phyloP scores from a whole-genome alignment of 495 filamentous ascomycete genomes.

The Neurospora sp. region DNA sequence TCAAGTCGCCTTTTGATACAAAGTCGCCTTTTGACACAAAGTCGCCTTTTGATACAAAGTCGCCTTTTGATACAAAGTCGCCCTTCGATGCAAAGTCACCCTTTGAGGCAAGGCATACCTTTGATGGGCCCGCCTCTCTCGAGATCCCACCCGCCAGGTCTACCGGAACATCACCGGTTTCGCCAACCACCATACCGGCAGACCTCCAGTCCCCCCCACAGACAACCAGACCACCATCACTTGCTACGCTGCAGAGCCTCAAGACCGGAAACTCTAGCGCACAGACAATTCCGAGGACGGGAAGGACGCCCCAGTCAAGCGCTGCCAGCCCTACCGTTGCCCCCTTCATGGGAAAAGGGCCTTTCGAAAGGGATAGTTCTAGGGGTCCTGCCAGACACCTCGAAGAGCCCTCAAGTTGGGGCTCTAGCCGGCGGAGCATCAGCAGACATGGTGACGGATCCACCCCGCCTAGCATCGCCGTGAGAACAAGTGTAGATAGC shows the following conservation, averaged over 20 bases:
- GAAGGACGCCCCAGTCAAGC: conserved; percentile 22
- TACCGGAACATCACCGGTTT: neutral
- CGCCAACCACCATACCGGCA: conserved; percentile 15
- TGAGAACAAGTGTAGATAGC: conserved; percentile 28
- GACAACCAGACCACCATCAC: conserved; percentile 46
- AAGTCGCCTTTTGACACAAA: neutral
- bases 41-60: neutral
- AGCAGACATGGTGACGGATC: conserved; percentile 25
- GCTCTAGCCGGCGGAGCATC: conserved; percentile 23
- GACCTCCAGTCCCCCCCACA: conserved; percentile 32
- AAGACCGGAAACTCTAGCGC: conserved; percentile 42
- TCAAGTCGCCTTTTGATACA: conserved; percentile 21
- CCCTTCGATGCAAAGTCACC: neutral
- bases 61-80: neutral
- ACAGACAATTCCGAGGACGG: conserved; percentile 39
- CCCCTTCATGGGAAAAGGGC: conserved; percentile 46
- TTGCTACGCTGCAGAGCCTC: conserved; percentile 41
- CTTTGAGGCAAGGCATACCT: neutral
- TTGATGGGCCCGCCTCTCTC: neutral
- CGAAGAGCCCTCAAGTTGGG: conserved; percentile 26
- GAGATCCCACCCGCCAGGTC: neutral
- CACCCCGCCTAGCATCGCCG: conserved; percentile 8
- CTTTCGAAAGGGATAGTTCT: conserved; percentile 34
- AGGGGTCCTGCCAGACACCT: conserved; percentile 26
- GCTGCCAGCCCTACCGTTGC: conserved; percentile 29